Evolutionary conservation across 2,329 filamentous ascomycete genomes (phyloP).

Genomic region (Knoxdaviesia proteae): DNA sequence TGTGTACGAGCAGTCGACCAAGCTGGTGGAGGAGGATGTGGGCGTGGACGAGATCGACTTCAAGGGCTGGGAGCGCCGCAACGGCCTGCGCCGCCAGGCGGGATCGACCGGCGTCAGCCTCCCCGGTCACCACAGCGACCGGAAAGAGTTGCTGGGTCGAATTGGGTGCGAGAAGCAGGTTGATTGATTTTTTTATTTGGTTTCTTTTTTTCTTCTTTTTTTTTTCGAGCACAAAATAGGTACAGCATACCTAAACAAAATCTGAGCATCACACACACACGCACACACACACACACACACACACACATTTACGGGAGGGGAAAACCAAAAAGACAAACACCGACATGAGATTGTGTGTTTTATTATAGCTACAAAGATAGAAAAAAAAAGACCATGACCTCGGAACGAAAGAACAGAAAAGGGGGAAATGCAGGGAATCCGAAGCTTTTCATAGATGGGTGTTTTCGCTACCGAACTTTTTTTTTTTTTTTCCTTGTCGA

Average conservation of each 20-base stretch:
- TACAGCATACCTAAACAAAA: too few species aligned
- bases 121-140: conserved; percentile 43
- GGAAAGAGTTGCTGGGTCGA: conserved; percentile 60
- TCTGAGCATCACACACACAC: too few species aligned
- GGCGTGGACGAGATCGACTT: conserved; percentile 52
- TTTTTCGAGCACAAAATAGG: neutral
- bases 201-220: neutral
- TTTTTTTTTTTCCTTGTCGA: neutral
- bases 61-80: conserved; percentile 38
- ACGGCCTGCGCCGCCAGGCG: conserved; percentile 30
- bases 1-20: conserved; percentile 20
- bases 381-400: too few species aligned
- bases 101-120: conserved; percentile 35
- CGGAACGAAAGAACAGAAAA: too few species aligned
- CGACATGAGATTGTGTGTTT: too few species aligned
- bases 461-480: neutral
- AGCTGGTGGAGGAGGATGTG: conserved; percentile 51
- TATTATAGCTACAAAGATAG: too few species aligned
- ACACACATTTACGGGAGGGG: too few species aligned
- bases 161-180: conserved; percentile 64
- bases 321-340: too few species aligned
- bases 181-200: neutral
- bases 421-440: too few species aligned
- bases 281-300: too few species aligned
- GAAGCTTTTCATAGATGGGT: neutral